A percentile compares a stretch with the other conserved stretches of the same genome.
Evolutionary conservation across 2,329 filamentous ascomycete species (phyloP).

Genomic region (Eutypella sp.): DNA sequence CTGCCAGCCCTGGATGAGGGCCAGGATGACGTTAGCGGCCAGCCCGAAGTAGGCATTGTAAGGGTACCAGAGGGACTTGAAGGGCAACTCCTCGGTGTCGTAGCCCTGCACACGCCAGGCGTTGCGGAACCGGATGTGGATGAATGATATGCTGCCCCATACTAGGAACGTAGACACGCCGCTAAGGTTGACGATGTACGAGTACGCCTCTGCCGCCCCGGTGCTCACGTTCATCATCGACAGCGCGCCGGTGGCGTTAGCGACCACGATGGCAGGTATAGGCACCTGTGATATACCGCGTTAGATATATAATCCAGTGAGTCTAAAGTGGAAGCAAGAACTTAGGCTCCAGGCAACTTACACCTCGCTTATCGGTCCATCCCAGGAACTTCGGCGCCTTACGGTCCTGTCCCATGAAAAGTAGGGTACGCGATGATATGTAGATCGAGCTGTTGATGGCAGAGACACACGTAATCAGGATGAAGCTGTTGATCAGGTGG

Average conservation of each 20-base stretch:
- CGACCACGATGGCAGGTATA: conserved; percentile 58
- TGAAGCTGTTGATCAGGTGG: conserved; percentile 73
- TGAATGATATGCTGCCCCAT: conserved; percentile 66
- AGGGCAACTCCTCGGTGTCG: conserved; percentile 48
- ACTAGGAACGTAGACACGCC: conserved; percentile 69
- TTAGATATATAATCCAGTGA: not conserved
- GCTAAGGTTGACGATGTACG: conserved; percentile 65
- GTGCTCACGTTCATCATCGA: conserved; percentile 71
- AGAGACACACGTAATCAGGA: conserved; percentile 66
- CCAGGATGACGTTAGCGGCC: conserved; percentile 52
- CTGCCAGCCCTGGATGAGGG: conserved; percentile 58
- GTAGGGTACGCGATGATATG: conserved; percentile 67
- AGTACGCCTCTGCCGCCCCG: conserved; percentile 59
- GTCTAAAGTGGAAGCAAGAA: not conserved
- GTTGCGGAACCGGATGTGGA: conserved; percentile 65
- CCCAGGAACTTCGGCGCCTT: conserved; percentile 68
- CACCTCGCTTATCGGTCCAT: conserved; percentile 59
- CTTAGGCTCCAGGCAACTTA: conserved; percentile 13
- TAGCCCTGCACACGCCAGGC: conserved; percentile 59
- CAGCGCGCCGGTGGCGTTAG: conserved; percentile 66
- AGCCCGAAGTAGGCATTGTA: conserved; percentile 57
- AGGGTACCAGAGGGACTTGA: conserved; percentile 49
- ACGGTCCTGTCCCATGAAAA: conserved; percentile 69
- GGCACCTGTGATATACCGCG: conserved; percentile 30
- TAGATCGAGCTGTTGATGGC: conserved; percentile 74